phyloP scores from a whole-genome alignment of 2,329 filamentous ascomycete genomes.

The Tolypocladium ovalisporum region DNA sequence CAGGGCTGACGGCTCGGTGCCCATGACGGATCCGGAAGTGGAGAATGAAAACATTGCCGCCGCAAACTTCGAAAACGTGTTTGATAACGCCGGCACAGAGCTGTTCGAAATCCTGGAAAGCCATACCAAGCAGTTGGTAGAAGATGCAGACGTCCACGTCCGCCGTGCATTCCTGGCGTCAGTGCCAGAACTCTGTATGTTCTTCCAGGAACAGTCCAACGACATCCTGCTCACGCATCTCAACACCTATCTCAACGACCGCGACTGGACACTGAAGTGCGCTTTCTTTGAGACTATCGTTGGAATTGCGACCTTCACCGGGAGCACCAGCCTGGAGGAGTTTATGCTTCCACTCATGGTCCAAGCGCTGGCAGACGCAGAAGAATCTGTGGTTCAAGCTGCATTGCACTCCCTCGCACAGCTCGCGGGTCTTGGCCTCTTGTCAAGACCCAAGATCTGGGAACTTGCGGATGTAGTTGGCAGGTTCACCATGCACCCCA shows the following conservation, averaged over 20 bases:
- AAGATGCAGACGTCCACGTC: constrained; percentile 76
- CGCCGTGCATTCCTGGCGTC: constrained; percentile 85
- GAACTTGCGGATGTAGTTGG: constrained; percentile 76
- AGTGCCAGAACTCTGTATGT: constrained; percentile 84
- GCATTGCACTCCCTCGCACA: constrained; percentile 80
- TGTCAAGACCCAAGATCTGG: constrained; percentile 77
- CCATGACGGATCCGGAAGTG: constrained; percentile 65
- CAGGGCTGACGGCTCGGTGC: constrained; percentile 70
- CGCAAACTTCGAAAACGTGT: constrained; percentile 68
- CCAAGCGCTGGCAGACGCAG: constrained; percentile 82
- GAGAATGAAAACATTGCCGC: constrained; percentile 60
- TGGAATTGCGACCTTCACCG: constrained; percentile 82
- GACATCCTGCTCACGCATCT: constrained; percentile 94
- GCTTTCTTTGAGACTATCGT: constrained; percentile 95
- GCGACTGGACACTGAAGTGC: constrained; percentile 92
- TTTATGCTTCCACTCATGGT: constrained; percentile 95
- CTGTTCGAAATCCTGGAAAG: constrained; percentile 74
- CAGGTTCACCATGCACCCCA: constrained; percentile 86
- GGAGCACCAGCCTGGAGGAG: constrained; percentile 80
- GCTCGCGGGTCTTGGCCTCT: constrained; percentile 77
- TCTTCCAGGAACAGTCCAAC: constrained; percentile 87
- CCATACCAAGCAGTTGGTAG: constrained; percentile 82
- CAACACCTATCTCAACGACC: constrained; percentile 94
- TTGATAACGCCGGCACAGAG: constrained; percentile 76
- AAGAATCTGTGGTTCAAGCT: constrained; percentile 88